Evolutionary conservation across 371 early-diverging fungal genomes (phyloP), one percentile per base, ranked within the genome.

Genomic region (Fennellomyces sp.): DNA sequence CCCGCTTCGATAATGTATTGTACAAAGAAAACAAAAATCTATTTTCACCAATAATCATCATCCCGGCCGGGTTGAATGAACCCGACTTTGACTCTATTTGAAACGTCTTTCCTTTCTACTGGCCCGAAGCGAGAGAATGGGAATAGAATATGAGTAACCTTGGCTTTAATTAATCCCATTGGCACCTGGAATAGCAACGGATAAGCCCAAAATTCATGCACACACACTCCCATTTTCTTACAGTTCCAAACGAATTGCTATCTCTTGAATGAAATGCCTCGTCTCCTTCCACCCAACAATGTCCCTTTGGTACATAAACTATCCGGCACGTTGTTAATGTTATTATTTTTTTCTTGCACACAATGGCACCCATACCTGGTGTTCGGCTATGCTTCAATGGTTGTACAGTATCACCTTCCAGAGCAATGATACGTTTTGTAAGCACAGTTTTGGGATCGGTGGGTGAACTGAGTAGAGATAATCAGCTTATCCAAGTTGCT

Each of bases 211-310:
- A 31, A n/a, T 31, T 21, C 15, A 5, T n/a, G n/a, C n/a, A n/a
- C n/a, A n/a, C n/a, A n/a, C n/a, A n/a, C n/a, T n/a, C n/a, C n/a
- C n/a, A n/a, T n/a, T 2, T 45, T 41, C 68, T 82, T 83, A 88
- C 88, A 0, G 95, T 91, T 54, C 97, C 97, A 77, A 90, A 95
- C 3, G 79, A 63, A 70, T 93, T 94, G 66, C 93, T 92, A 61
- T 96, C 97, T 56, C 77, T 81, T 55, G 93, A 93, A 69, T 90
- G 90, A 66, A 89, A 91, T 31, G 84, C 79, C 66, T 94, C 95
- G 66, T 96, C 97, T 21, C 92, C 90, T 75, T 96, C 97, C 45
- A 95, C 82, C 97, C 97, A 96, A 66, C 91, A 91, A 68, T 94
- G 91, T 2, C 97, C 97, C 68, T 74, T 77, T 26, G 97, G 97